Evolutionary conservation across 2,329 filamentous ascomycete species (phyloP), one percentile per base, ranked within the genome.

Genomic region (Colletotrichum caudatum): DNA sequence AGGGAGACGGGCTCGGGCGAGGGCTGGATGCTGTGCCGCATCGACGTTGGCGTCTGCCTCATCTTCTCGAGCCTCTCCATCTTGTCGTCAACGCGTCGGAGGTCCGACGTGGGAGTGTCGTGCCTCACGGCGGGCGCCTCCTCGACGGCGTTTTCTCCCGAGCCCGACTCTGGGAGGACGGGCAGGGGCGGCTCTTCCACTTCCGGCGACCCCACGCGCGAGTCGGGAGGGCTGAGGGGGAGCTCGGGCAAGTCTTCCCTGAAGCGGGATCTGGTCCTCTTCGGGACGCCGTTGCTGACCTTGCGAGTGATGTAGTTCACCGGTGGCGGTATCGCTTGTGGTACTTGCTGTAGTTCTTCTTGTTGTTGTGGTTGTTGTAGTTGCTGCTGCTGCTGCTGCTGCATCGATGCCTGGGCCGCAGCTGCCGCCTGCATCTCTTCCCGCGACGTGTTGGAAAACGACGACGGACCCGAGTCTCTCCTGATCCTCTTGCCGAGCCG

Each of bases 371-470:
- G 16, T 8, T 46, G 18, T 23, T 78, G 80, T 64, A 79, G 77
- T 5, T 80, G 77, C 41, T 76, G 74, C 64, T 79, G 78, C 4
- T 79, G 77, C 46, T 82, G 80, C 6, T 78, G 11, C 9, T 39
- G 54, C 20, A 23, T 75, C 44, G 75, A 74, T 23, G 78, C 75
- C 2, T 60, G 74, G 51, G 53, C 71, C 6, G 69, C 69, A 26
- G 75, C 75, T 39, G 76, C 79, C 16, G 80, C 81, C 59, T 85
- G 82, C 85, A 97, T 95, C 20, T 95, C 97, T 77, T 97, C 95
- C 74, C 94, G 89, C 1, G 95, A 97, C 0, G 94, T 93, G 77
- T 97, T 97, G 5, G 94, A 94, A 78, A 97, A 96, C n/a, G 95
- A 94, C 0, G 93, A 92, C 4, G 92, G 87, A 78, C 85, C 73